Evolutionary conservation across 495 filamentous ascomycete genomes (phyloP), one percentile per base, ranked within the genome.

Genomic region (Penicillium mononematosum): DNA sequence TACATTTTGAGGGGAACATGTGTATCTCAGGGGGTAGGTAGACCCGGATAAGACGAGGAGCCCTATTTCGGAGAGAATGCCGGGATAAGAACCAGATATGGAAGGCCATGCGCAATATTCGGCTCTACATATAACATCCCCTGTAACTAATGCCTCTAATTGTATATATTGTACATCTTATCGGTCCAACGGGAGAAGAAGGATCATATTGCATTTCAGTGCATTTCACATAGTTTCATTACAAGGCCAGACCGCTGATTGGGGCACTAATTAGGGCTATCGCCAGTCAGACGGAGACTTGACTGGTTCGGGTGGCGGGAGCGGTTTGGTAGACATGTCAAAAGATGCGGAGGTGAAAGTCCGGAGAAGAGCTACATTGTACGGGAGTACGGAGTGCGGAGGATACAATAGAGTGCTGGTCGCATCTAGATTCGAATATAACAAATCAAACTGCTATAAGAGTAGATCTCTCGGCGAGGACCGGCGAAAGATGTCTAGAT

Each of bases 131-230:
- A 14, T 16, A 29, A 41, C 25, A 41, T 16, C 6, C 24, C 25
- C 45, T 38, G 36, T 39, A n/a, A 17, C 16, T 9, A 1, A 11
- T 34, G 31, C 31, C 31, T 31, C 22, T 27, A 14, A 6, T 2
- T 27, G 11, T 51, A 29, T 38, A 24, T 7, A 25, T 19, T 51
- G 19, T 38, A 24, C 4, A 25, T 19, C 50, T 53, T 69, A 69
- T 69, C 66, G 66, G 64, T 34, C 66, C 66, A 69, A 69, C 64
- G 56, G 57, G 66, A 69, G 50, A 11, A 32, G 24, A 19, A 51
- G 17, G 51, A 62, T 60, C 58, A 62, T 62, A 59, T 47, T 58
- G 56, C 50, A 44, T 20, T 50, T 19, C 31, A n/a, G 29, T 58
- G 56, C 53, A 43, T 20, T 50, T 14, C 29, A 24, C 31, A 11